phyloP scores from a whole-genome alignment of 2,329 filamentous ascomycete species.

The Fusarium kyushuense region DNA sequence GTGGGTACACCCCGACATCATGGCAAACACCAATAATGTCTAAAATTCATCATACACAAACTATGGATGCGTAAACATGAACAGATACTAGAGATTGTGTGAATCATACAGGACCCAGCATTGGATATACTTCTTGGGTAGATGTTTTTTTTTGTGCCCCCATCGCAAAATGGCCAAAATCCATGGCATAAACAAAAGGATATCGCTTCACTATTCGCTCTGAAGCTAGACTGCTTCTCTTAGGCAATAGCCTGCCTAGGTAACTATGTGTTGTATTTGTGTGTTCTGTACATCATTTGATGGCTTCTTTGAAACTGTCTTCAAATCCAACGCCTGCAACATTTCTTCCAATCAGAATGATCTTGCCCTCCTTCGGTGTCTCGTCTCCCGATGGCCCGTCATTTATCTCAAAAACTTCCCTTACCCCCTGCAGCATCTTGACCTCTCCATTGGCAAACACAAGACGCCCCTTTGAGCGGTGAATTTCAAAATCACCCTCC shows the following conservation, averaged over 20 bases:
- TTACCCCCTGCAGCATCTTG: constrained; percentile 89
- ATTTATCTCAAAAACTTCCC: constrained; percentile 92
- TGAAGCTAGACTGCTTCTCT: background rate
- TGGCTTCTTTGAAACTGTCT: constrained; percentile 55
- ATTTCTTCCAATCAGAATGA: constrained; percentile 73
- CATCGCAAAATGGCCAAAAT: background rate
- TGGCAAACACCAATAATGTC: constrained; percentile 48
- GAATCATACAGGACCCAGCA: too few species aligned
- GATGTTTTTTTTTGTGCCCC: background rate
- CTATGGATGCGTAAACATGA: constrained; percentile 36
- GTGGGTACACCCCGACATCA: constrained; percentile 55
- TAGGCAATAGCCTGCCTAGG: too few species aligned
- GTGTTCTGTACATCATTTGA: constrained; percentile 31
- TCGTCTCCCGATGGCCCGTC: constrained; percentile 63
- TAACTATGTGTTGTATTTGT: too few species aligned
- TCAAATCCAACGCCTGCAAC: constrained; percentile 65
- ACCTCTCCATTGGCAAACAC: constrained; percentile 71
- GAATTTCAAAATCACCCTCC: constrained; percentile 75
- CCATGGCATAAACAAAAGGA: background rate
- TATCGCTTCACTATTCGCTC: background rate
- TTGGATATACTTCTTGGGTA: too few species aligned
- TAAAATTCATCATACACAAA: background rate
- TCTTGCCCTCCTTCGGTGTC: constrained; percentile 61
- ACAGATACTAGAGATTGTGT: background rate
- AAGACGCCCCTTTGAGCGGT: constrained; percentile 87